phyloP scores from a whole-genome alignment of 345 rosid species.

The Pistacia vera region DNA sequence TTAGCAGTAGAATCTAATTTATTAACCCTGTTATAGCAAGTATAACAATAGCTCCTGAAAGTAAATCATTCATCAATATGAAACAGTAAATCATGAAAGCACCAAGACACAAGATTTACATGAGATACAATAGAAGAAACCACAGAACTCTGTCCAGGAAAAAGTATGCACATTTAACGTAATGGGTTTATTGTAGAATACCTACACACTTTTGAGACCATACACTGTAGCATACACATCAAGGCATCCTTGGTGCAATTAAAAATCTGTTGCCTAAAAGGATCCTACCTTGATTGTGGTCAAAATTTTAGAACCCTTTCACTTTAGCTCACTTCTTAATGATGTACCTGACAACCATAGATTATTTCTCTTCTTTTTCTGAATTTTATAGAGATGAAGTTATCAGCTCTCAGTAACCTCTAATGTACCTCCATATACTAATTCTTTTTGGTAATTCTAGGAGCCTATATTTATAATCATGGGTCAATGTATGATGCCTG shows the following conservation, averaged over 20 bases:
- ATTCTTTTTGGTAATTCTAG: neutral
- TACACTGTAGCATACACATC: neutral
- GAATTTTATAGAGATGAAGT: neutral
- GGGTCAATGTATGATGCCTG: no score
- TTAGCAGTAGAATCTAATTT: neutral
- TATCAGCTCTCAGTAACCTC: neutral
- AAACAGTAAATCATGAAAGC: neutral
- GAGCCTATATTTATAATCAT: no score
- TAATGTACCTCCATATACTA: neutral
- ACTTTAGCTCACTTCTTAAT: neutral
- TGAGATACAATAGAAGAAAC: neutral
- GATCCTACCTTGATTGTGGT: neutral
- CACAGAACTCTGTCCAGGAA: neutral
- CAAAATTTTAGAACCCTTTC: neutral
- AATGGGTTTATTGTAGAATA: no score
- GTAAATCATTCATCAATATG: neutral
- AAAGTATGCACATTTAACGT: neutral
- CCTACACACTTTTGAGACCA: no score
- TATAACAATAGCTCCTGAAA: neutral
- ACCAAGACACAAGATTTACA: neutral
- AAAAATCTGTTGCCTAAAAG: neutral
- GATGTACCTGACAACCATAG: neutral
- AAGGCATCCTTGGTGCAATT: conserved; percentile 1
- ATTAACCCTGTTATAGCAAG: neutral
- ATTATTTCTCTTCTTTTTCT: neutral